These are phyloP conservation scores for Pittosporum tobira DNA, from an alignment of 129 eudicot genomes.

Conservation along the genomic window DNA sequence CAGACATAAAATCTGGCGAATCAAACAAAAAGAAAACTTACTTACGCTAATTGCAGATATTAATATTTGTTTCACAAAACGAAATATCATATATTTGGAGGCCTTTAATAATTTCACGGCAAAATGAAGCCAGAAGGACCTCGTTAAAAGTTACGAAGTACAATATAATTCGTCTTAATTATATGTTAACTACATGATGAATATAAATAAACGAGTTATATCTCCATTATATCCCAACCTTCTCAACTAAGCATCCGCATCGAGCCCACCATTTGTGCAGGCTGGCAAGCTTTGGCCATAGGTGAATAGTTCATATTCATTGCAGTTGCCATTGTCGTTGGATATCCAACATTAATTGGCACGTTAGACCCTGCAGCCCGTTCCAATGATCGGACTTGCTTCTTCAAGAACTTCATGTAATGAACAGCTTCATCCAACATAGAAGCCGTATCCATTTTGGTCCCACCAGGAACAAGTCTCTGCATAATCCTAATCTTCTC, in stretches of 20 bases:
- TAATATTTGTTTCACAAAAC: no score
- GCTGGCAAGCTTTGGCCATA: constrained; percentile 12
- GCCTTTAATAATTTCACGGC: no score
- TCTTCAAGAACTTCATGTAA: constrained; percentile 74
- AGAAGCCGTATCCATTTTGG: constrained; percentile 92
- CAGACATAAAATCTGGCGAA: no score
- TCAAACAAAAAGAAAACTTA: no score
- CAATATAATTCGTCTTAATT: neutral
- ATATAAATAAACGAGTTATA: neutral
- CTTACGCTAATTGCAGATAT: no score
- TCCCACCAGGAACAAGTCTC: constrained; percentile 91
- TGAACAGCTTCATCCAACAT: constrained; percentile 94
- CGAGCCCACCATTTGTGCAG: constrained; percentile 14
- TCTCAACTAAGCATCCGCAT: constrained; percentile 16
- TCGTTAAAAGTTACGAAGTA: neutral
- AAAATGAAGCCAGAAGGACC: no score
- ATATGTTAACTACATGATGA: neutral
- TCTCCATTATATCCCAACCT: neutral
- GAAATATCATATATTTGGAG: no score
- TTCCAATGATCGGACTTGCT: constrained; percentile 71
- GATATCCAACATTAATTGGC: constrained; percentile 16
- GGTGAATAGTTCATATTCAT: constrained; percentile 14
- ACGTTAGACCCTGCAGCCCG: constrained; percentile 34
- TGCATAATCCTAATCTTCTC: constrained; percentile 82
- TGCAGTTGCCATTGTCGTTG: no score